Evolutionary conservation across 805 yeast genomes (phyloP), one percentile per base, ranked within the genome.

Genomic region (Sugiyamaella smithiae): DNA sequence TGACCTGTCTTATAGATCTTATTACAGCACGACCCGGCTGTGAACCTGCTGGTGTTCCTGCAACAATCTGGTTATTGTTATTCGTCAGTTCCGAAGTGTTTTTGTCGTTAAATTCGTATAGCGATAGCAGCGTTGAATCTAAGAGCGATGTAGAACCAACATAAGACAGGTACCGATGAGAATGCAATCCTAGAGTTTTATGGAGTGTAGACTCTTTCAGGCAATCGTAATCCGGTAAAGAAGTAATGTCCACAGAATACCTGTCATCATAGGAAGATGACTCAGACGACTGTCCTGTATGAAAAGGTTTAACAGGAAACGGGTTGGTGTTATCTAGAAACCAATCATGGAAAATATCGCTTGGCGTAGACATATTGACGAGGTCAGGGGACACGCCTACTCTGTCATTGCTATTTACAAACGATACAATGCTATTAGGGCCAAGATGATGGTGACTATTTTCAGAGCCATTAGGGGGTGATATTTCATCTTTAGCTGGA

Each of bases 161-260:
- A 35, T 54, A 56, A 11, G 63, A 59, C 28, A 59, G 46, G 38
- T 59, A 59, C 6, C 62, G 53, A 36, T 60, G 57, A 17, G 48
- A 47, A 28, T 59, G 62, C 36, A 59, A 50, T 4, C 63, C 63
- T 3, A 59, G 53, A 5, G 63, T 59, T 38, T 57, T 54, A 26
- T 56, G 58, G 19, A 59, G 53, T 5, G 56, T 49, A 2, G 61
- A 56, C 42, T 58, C 52, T 25, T 54, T 49, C 43, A 59, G 45
- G 35, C 56, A 59, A 33, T 59, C 62, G 40, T 59, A 59, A 43
- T 59, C 63, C 8, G 62, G 61, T 17, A 59, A 48, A n/a, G 58
- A 54, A 14, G 43, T 48, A 2, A 48, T 41, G 4, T 44, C 50
- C 16, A 17, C 22, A 5, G 26, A 33, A 16, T 45, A 35, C 14